phyloP scores from a whole-genome alignment of 1,284 basidiomycete species.

The Puccinia hordei region DNA sequence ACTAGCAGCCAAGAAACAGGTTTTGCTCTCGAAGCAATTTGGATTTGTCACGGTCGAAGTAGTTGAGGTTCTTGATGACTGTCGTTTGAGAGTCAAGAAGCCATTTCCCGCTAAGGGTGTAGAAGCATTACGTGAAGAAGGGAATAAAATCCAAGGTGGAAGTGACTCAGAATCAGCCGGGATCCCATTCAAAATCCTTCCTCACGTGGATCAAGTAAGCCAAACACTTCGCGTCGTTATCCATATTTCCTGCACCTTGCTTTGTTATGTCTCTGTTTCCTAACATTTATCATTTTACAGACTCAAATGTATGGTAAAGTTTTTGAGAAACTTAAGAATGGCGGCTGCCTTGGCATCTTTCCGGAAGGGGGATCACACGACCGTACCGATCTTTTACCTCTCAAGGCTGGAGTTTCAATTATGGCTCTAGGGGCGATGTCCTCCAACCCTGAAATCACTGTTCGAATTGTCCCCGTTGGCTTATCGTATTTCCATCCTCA shows the following conservation, averaged over 20 bases:
- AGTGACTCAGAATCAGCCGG: constrained; percentile 3
- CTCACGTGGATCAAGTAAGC: constrained; percentile 49
- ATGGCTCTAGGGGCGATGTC: constrained; percentile 99
- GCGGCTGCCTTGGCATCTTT: constrained; percentile 91
- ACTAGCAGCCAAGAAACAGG: constrained; percentile 76
- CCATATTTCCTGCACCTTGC: no score
- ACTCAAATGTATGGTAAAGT: constrained; percentile 93
- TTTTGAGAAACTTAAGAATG: constrained; percentile 81
- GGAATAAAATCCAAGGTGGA: constrained; percentile 28
- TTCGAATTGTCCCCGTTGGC: constrained; percentile 91
- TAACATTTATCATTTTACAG: constrained; percentile 62
- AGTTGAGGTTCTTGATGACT: constrained; percentile 84
- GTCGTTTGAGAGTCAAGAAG: constrained; percentile 74
- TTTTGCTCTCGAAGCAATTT: constrained; percentile 81
- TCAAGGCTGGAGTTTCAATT: constrained; percentile 92
- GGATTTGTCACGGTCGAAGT: constrained; percentile 81
- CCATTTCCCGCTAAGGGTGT: constrained; percentile 67
- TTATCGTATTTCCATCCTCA: constrained; percentile 94
- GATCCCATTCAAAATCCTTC: constrained; percentile 38
- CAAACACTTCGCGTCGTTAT: no score
- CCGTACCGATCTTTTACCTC: constrained; percentile 85
- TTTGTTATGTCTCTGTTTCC: constrained; percentile 9
- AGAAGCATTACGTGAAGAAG: constrained; percentile 56
- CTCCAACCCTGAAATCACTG: constrained; percentile 77
- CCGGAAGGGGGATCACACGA: constrained; percentile 98